Evolutionary conservation across 1,284 basidiomycete genomes (phyloP).

Genomic region (Puccinia horiana): DNA sequence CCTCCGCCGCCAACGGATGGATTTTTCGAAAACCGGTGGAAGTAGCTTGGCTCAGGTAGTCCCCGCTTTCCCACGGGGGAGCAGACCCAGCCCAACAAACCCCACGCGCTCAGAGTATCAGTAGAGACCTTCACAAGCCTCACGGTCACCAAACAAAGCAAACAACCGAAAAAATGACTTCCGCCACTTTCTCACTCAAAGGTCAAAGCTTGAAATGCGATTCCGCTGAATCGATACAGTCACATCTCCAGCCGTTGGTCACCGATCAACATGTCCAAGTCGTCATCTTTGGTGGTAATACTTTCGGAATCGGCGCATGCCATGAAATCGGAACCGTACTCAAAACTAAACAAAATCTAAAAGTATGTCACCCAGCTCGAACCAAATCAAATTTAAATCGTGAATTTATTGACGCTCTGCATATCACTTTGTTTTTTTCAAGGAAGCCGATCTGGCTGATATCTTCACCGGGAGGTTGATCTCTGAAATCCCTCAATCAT

Average conservation of each 20-base stretch:
- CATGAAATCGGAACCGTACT: constrained; percentile 80
- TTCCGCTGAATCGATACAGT: constrained; percentile 74
- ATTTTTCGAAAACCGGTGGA: no score
- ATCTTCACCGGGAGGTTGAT: constrained; percentile 97
- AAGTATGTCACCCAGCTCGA: constrained; percentile 65
- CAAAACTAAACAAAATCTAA: constrained; percentile 69
- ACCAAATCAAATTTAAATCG: no score
- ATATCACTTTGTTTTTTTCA: no score
- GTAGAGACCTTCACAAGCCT: no score
- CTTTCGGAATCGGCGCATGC: constrained; percentile 90
- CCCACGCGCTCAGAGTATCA: no score
- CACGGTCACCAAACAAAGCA: no score
- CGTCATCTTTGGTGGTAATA: constrained; percentile 92
- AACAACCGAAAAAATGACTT: no score
- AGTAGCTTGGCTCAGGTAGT: no score
- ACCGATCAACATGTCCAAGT: constrained; percentile 72
- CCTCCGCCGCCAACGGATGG: no score
- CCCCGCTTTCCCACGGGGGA: no score
- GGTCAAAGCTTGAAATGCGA: constrained; percentile 82
- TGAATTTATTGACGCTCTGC: no score
- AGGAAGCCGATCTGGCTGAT: constrained; percentile 94
- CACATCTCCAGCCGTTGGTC: constrained; percentile 71
- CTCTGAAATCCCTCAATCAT: constrained; percentile 86
- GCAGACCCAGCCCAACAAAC: no score
- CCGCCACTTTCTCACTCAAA: constrained; percentile 66